Evolutionary conservation across 371 early-diverging fungal genomes (phyloP).

Genomic region (Mucor plumbeus): DNA sequence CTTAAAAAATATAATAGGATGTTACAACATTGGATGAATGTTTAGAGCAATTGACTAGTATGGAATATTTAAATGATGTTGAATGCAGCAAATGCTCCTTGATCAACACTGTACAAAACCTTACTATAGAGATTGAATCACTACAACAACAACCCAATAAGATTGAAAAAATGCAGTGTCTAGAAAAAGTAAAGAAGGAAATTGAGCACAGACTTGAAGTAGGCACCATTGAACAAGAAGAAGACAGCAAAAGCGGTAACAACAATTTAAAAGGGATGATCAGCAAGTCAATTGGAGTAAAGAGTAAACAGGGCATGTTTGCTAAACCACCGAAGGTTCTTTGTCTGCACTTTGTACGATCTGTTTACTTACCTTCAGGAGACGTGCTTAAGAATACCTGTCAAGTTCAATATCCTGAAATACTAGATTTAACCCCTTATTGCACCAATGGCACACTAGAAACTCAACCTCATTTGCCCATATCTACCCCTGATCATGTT

Average conservation of each 20-base stretch:
- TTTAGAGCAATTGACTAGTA: conserved; percentile 56
- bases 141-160: not conserved
- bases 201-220: conserved; percentile 15
- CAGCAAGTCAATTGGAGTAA: conserved; percentile 64
- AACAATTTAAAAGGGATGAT: conserved; percentile 32
- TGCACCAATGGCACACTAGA: conserved; percentile 63
- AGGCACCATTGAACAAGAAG: conserved; percentile 13
- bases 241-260: not conserved
- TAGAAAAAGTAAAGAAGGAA: conserved; percentile 18
- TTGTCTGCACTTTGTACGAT: conserved; percentile 82
- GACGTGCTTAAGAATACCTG: conserved; percentile 77
- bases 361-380: conserved; percentile 63
- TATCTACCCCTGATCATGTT: conserved; percentile 27
- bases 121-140: conserved; percentile 31
- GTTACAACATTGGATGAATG: conserved; percentile 62
- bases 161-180: not conserved
- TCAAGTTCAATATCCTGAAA: conserved; percentile 73
- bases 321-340: conserved; percentile 53
- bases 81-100: conserved; percentile 71
- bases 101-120: conserved; percentile 48
- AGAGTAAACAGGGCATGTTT: conserved; percentile 52
- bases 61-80: conserved; percentile 69
- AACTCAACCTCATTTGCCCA: conserved; percentile 49
- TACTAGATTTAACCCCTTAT: conserved; percentile 73
- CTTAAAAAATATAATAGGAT: conserved; percentile 17